Conservation (phyloP, 2,329 filamentous ascomycete genomes). For the Hymenoscyphus albidus region DNA sequence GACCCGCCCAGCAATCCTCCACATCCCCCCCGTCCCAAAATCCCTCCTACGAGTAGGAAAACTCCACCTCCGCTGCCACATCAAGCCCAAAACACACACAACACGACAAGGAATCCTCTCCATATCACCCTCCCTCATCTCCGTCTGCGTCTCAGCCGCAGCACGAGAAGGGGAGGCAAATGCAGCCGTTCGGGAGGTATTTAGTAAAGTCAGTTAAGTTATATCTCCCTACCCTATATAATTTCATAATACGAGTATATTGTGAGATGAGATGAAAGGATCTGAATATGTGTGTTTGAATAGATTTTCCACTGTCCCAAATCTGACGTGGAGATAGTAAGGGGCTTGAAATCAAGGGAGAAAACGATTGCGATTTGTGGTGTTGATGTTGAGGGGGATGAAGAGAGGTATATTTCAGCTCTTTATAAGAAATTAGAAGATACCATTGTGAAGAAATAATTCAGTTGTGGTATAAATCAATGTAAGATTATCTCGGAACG, state of each 20-base stretch:
- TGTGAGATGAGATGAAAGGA: no score
- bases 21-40: constrained; percentile 45
- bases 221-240: background rate
- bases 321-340: constrained; percentile 58
- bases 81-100: constrained; percentile 63
- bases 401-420: constrained; percentile 31
- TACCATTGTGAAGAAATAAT: constrained; percentile 11
- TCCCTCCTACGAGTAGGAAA: constrained; percentile 37
- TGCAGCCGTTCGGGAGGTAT: constrained; percentile 57
- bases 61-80: constrained; percentile 60
- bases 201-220: constrained; percentile 50
- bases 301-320: constrained; percentile 37
- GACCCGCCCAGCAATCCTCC: constrained; percentile 40
- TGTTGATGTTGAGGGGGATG: constrained; percentile 34
- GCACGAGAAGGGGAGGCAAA: constrained; percentile 67
- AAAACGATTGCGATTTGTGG: constrained; percentile 51
- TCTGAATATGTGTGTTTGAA: background rate
- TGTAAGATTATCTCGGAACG: no score
- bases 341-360: constrained; percentile 59
- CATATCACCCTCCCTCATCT: constrained; percentile 53
- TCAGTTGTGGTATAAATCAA: background rate
- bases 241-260: background rate
- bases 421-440: constrained; percentile 25
- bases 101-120: constrained; percentile 57
- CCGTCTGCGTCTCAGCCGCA: constrained; percentile 63